phyloP scores from a whole-genome alignment of 2,329 filamentous ascomycete species.

The Chrysoporthe puriensis region DNA sequence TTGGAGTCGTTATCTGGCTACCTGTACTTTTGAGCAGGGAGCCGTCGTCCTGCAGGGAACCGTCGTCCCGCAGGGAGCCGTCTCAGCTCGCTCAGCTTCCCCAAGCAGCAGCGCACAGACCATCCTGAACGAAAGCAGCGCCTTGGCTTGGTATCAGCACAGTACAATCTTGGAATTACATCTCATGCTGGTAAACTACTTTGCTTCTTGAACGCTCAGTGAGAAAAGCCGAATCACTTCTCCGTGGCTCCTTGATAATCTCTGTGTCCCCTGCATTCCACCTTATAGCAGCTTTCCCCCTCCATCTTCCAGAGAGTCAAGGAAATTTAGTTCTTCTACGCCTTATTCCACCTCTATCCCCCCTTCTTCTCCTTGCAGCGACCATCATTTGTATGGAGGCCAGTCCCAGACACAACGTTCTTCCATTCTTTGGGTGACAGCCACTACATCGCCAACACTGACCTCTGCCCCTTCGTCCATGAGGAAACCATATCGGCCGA shows the following conservation, averaged over 20 bases:
- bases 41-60: slow-evolving; percentile 12
- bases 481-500: slow-evolving; percentile 74
- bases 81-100: not conserved
- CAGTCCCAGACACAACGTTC: slow-evolving; percentile 26
- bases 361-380: too few species aligned
- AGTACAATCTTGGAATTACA: too few species aligned
- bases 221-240: too few species aligned
- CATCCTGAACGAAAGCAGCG: not conserved
- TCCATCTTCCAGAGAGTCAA: too few species aligned
- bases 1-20: slow-evolving; percentile 28
- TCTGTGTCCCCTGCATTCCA: too few species aligned
- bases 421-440: slow-evolving; percentile 48
- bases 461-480: slow-evolving; percentile 42
- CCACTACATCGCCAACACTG: slow-evolving; percentile 59
- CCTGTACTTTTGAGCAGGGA: not conserved
- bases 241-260: too few species aligned
- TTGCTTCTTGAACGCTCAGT: not conserved
- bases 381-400: slow-evolving; percentile 22
- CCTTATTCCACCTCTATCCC: too few species aligned
- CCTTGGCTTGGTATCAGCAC: not conserved
- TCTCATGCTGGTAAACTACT: not conserved
- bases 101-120: slow-evolving; percentile 3
- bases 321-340: too few species aligned
- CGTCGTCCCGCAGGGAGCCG: not conserved
- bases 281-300: too few species aligned